Evolutionary conservation across 768 basidiomycete genomes (phyloP).

Genomic region (Tricholoma saponaceum): DNA sequence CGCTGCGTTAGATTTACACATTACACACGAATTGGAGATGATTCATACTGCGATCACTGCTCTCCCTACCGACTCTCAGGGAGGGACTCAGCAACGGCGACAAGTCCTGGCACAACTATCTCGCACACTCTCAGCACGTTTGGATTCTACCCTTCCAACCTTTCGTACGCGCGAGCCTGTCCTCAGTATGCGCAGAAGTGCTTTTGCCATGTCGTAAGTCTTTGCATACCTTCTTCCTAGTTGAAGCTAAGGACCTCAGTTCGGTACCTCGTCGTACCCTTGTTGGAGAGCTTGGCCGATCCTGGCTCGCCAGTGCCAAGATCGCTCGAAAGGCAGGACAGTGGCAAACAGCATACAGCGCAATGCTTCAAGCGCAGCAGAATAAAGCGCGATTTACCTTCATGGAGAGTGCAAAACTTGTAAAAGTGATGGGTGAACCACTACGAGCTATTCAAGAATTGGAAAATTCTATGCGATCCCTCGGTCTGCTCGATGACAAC

Average conservation of each 20-base stretch:
- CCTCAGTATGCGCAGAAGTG: conserved; percentile 84
- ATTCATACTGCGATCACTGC: conserved; percentile 43
- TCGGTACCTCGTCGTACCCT: conserved; percentile 34
- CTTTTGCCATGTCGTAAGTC: conserved; percentile 67
- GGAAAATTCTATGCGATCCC: conserved; percentile 62
- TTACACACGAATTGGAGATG: conserved; percentile 80
- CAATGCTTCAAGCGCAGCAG: conserved; percentile 85
- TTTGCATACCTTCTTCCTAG: not conserved
- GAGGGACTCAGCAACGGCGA: conserved; percentile 25
- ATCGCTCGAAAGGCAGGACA: conserved; percentile 95
- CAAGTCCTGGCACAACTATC: conserved; percentile 42
- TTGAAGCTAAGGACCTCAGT: conserved; percentile 16
- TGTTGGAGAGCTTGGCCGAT: conserved; percentile 65
- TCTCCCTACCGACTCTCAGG: conserved; percentile 36
- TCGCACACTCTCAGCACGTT: conserved; percentile 52
- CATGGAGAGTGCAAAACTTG: conserved; percentile 86
- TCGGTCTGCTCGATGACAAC: conserved; percentile 42
- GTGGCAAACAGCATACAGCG: conserved; percentile 95
- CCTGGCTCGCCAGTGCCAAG: conserved; percentile 94
- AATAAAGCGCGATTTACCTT: conserved; percentile 70
- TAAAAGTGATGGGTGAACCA: conserved; percentile 74
- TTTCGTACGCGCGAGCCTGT: conserved; percentile 88
- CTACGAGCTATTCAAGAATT: conserved; percentile 85
- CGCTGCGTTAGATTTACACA: conserved; percentile 78
- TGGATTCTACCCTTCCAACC: conserved; percentile 78